phyloP scores from a whole-genome alignment of 352 stramenopile genomes.

The Globisporangium yorkense region DNA sequence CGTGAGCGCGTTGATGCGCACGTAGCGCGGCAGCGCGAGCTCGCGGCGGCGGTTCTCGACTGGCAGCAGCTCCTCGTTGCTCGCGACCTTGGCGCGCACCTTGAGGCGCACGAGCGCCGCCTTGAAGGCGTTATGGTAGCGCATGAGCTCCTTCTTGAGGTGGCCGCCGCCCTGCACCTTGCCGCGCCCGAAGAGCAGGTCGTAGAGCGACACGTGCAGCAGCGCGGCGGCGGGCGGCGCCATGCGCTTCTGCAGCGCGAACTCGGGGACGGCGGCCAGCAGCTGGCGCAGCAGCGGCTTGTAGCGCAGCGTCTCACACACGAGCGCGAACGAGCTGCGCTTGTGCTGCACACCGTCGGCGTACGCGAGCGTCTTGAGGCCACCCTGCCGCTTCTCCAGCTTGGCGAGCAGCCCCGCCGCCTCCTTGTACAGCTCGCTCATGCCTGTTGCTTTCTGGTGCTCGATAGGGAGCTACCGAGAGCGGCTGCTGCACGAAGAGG shows the following conservation, averaged over 20 bases:
- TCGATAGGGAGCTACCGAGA: too few species aligned
- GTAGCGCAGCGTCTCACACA: slow-evolving; percentile 87
- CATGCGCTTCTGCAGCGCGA: slow-evolving; percentile 50
- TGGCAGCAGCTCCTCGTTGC: slow-evolving; percentile 72
- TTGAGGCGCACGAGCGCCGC: slow-evolving; percentile 75
- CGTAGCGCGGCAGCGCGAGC: slow-evolving; percentile 80
- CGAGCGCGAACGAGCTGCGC: slow-evolving; percentile 83
- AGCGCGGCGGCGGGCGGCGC: slow-evolving; percentile 45
- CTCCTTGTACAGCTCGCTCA: slow-evolving; percentile 86
- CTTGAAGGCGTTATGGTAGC: slow-evolving; percentile 67
- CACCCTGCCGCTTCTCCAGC: slow-evolving; percentile 66
- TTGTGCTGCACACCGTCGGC: slow-evolving; percentile 78
- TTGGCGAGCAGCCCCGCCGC: slow-evolving; percentile 71
- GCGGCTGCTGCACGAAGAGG: too few species aligned
- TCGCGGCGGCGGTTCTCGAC: slow-evolving; percentile 72
- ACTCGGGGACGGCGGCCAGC: slow-evolving; percentile 62
- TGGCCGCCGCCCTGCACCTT: slow-evolving; percentile 86
- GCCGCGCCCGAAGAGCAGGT: slow-evolving; percentile 77
- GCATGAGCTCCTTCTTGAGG: slow-evolving; percentile 84
- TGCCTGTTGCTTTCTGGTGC: slow-evolving; percentile 13
- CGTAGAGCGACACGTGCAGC: slow-evolving; percentile 82
- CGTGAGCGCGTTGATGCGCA: slow-evolving; percentile 92
- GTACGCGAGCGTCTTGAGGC: slow-evolving; percentile 84
- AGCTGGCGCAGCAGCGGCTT: slow-evolving; percentile 73
- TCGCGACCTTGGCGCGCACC: slow-evolving; percentile 71